phyloP scores from a whole-genome alignment of 192 early-diverging fungal species.

The Gigaspora rosea region DNA sequence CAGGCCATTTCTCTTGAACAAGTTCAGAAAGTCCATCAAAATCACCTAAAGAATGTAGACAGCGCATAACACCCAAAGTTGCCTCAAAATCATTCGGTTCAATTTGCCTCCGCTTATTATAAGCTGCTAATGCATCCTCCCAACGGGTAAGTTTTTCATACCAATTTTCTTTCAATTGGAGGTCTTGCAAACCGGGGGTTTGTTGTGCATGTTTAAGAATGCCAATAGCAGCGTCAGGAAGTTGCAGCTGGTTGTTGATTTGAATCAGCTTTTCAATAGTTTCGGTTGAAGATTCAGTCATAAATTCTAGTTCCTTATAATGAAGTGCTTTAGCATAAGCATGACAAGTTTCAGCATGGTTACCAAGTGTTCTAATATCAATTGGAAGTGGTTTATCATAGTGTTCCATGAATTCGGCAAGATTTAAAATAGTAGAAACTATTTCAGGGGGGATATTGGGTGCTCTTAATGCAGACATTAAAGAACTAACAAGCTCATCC shows the following conservation, averaged over 20 bases:
- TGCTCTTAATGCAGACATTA: conserved; percentile 82
- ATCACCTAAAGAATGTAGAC: conserved; percentile 89
- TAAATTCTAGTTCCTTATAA: conserved; percentile 95
- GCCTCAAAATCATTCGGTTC: conserved; percentile 76
- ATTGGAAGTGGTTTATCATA: conserved; percentile 95
- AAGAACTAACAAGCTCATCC: conserved; percentile 79
- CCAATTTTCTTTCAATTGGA: conserved; percentile 90
- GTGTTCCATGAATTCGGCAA: conserved; percentile 99
- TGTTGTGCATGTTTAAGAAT: conserved; percentile 89
- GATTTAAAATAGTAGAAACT: conserved; percentile 84
- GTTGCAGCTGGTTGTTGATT: conserved; percentile 93
- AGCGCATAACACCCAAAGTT: conserved; percentile 85
- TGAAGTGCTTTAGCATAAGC: conserved; percentile 98
- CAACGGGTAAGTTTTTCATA: conserved; percentile 91
- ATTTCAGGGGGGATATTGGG: conserved; percentile 91
- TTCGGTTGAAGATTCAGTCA: conserved; percentile 75
- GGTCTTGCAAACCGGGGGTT: conserved; percentile 62
- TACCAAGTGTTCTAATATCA: conserved; percentile 84
- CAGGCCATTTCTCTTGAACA: conserved; percentile 77
- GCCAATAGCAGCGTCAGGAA: conserved; percentile 95
- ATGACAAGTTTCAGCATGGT: conserved; percentile 90
- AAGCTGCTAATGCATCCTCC: conserved; percentile 89
- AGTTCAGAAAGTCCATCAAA: conserved; percentile 84
- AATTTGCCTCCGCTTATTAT: conserved; percentile 76
- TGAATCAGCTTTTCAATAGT: conserved; percentile 90